Evolutionary conservation across 2,329 filamentous ascomycete genomes (phyloP).

Genomic region (Podosphaera xanthii): DNA sequence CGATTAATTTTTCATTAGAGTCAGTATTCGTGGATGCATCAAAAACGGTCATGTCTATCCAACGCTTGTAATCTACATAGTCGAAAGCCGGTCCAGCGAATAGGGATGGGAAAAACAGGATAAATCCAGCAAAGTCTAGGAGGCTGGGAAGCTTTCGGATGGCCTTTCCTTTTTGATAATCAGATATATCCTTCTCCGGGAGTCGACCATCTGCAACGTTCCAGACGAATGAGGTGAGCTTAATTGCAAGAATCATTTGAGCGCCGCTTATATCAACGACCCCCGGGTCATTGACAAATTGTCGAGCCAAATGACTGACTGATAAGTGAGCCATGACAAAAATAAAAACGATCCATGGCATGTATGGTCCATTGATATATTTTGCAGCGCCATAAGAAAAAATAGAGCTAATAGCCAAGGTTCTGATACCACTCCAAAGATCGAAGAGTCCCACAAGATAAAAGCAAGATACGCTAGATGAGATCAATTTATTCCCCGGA

Average conservation of each 20-base stretch:
- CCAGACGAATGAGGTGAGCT: slow-evolving; percentile 91
- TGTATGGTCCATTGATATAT: slow-evolving; percentile 67
- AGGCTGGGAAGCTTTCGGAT: slow-evolving; percentile 50
- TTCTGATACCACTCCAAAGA: slow-evolving; percentile 65
- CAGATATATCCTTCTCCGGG: slow-evolving; percentile 56
- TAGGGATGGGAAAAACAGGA: slow-evolving; percentile 83
- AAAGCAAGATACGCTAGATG: slow-evolving; percentile 50
- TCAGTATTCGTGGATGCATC: slow-evolving; percentile 50
- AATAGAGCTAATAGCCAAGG: slow-evolving; percentile 54
- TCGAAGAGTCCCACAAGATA: slow-evolving; percentile 87
- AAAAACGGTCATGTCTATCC: slow-evolving; percentile 91
- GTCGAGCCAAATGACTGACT: slow-evolving; percentile 64
- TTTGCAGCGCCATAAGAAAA: slow-evolving; percentile 68
- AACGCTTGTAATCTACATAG: slow-evolving; percentile 74
- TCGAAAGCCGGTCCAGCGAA: slow-evolving; percentile 86
- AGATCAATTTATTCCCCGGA: slow-evolving; percentile 3
- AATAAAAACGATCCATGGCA: slow-evolving; percentile 92
- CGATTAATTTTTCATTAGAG: slow-evolving; percentile 56
- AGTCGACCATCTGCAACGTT: slow-evolving; percentile 84
- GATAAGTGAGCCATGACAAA: slow-evolving; percentile 95
- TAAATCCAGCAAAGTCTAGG: slow-evolving; percentile 71
- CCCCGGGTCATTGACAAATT: slow-evolving; percentile 41
- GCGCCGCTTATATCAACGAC: slow-evolving; percentile 75
- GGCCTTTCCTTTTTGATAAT: slow-evolving; percentile 64
- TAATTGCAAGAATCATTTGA: slow-evolving; percentile 98